Base-by-base conservation (phyloP, 192 early-diverging fungal species). In the Coemansia aciculifera region DNA sequence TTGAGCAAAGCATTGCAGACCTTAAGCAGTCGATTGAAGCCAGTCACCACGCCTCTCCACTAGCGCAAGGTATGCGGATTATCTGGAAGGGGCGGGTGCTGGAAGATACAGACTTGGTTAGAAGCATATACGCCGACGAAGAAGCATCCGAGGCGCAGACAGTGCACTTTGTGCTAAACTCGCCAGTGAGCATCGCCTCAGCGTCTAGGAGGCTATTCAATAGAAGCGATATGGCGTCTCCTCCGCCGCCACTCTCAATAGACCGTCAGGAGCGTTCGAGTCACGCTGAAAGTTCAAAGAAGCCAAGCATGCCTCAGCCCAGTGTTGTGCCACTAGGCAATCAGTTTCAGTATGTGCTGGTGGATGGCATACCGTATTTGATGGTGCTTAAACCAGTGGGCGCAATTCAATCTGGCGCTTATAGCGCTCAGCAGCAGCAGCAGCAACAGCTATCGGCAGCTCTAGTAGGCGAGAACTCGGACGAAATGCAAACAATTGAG, bases 31-130 rank as follows among this genome's bases (percentile, higher is more conserved):
- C 60, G 4, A 81, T 81, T 37, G 79, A 81, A 49, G 40, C 19
- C 13, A 59, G 48, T 23, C 79, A 81, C 57, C 43, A 63, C 19
- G 51, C 63, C 13, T 34, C 64, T 46, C 79, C 79, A 21, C 64
- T 57, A 12, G 73, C 79, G 21, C 71, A 68, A 5, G 56, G 69
- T n/a, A 81, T 81, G 79, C 73, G 79, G 19, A 52, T 81, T 38
- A 73, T 81, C 57, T 81, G 79, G 74, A 81, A 69, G 56, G 79
- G 79, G 6, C 69, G 79, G 51, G 62, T 76, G 19, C 68, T 81
- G 1, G 37, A 48, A 9, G 74, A 81, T 65, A 37, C 31, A 37
- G 63, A 59, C 37, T 3, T n/a, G 15, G 64, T 81, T 1, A 44
- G 29, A 4, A 29, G 44, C 34, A 29, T 75, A 7, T 71, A 49